Conservation (phyloP, 176 grass and related monocot species). For the Tillandsia leiboldiana region DNA sequence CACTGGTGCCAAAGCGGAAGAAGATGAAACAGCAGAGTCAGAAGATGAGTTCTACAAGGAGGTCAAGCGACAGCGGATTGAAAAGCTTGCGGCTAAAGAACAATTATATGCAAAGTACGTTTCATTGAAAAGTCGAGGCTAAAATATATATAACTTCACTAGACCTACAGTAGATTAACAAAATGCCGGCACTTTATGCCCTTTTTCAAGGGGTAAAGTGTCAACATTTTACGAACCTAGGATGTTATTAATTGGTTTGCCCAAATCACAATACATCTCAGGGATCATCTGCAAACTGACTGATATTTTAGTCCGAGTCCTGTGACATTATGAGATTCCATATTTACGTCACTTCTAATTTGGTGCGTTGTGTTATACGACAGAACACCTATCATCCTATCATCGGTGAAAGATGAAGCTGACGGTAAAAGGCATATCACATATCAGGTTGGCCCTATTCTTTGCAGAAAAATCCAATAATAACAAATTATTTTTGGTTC, state of each 20-base stretch:
- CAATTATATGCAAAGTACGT: slow-evolving; percentile 40
- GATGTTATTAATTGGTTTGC: too few species aligned
- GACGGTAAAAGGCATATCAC: slow-evolving; percentile 91
- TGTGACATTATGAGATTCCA: background rate
- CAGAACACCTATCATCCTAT: slow-evolving; percentile 34
- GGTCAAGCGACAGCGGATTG: slow-evolving; percentile 46
- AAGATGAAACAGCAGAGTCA: slow-evolving; percentile 27
- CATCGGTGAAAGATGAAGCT: slow-evolving; percentile 43
- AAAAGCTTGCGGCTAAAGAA: slow-evolving; percentile 48
- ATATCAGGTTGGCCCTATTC: slow-evolving; percentile 51
- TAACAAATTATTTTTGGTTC: background rate
- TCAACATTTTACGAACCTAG: too few species aligned
- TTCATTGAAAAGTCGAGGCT: background rate
- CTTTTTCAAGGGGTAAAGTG: too few species aligned
- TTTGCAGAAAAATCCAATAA: too few species aligned
- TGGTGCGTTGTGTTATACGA: background rate
- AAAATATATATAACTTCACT: too few species aligned
- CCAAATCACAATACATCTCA: too few species aligned
- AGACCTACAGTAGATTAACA: too few species aligned
- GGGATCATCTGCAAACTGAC: too few species aligned
- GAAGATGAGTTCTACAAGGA: slow-evolving; percentile 81
- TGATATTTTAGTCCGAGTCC: background rate
- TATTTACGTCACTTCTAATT: background rate
- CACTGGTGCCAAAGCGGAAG: slow-evolving; percentile 11
- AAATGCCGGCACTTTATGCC: too few species aligned